Conservation (phyloP, 306 rosid species). For the Quercus parvula region DNA sequence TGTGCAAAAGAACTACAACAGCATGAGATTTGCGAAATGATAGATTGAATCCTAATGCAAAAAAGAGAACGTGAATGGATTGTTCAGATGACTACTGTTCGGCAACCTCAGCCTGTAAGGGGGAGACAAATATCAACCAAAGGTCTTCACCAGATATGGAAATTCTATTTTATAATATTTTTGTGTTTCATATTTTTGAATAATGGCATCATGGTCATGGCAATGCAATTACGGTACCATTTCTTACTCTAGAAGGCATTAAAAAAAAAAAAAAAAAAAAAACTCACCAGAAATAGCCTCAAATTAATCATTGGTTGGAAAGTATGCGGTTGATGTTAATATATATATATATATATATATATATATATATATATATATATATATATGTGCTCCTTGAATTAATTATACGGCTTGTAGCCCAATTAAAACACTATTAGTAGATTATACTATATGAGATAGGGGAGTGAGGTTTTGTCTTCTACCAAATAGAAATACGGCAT, state of each 20-base stretch:
- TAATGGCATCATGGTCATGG: neutral
- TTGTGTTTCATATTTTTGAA: neutral
- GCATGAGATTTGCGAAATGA: constrained; percentile 40
- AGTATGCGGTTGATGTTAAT: constrained; percentile 3
- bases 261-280: too few relatives aligned
- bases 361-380: neutral
- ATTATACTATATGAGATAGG: neutral
- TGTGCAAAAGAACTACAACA: constrained; percentile 42
- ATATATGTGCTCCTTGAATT: constrained; percentile 9
- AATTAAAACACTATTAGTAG: neutral
- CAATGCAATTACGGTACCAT: neutral
- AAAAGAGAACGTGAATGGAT: constrained; percentile 48
- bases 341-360: neutral
- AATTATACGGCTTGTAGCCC: neutral
- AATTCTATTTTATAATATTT: neutral
- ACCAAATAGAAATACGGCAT: neutral
- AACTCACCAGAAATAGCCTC: neutral
- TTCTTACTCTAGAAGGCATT: neutral
- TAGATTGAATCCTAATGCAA: constrained; percentile 38
- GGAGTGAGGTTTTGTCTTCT: neutral
- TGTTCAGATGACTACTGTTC: constrained; percentile 53
- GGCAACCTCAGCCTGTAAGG: constrained; percentile 50
- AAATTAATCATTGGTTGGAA: neutral
- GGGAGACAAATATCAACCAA: constrained; percentile 57
- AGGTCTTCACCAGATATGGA: constrained; percentile 30